Evolutionary conservation across 2,329 filamentous ascomycete species (phyloP), one percentile per base, ranked within the genome.

Genomic region (Colletotrichum neosansevieriae): DNA sequence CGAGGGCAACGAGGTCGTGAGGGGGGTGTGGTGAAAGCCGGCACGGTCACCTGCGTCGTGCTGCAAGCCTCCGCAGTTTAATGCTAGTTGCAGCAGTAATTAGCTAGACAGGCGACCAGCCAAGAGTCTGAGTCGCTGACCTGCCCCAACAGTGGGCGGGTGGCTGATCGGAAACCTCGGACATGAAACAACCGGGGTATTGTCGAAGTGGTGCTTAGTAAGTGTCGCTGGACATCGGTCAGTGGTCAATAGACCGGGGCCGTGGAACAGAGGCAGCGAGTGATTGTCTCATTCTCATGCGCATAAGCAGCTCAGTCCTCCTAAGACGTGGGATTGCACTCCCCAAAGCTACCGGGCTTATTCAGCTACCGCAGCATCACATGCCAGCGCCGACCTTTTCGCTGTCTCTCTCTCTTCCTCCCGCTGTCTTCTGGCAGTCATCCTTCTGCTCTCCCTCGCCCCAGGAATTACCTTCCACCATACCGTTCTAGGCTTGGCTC

Each of bases 331-430:
- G 2, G 6, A 9, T 6, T 29, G 1, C 29, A 29, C 29, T 4
- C 7, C 29, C 36, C 5, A 9, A 15, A 40, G 29, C 6, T 5
- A 5, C 11, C 56, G 19, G 45, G 36, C 15, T 32, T 68, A 72
- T 66, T 34, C 29, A 15, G 15, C 13, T 63, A 72, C 17, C 51
- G 71, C 40, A 64, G 63, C 60, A 54, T 72, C 71, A 72, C 71
- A 72, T 72, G 71, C 63, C 60, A 68, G 13, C 58, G 40, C 44
- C 45, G 45, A 34, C 50, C 50, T 56, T 54, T 34, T 45, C 36
- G 12, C 61, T 38, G 19, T 44, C 61, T 54, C 40, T 53, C 44
- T 45, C 38, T 42, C 13, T 51, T 56, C 64, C 44, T 69, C 56
- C 66, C 51, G 57, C 67, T 67, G 57, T 63, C 63, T 63, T 53